A percentile compares a stretch with the other conserved stretches of the same genome.
These are phyloP conservation scores for Acanthamoeba royreba DNA, from an alignment of 208 protist species.

Conservation along the genomic window DNA sequence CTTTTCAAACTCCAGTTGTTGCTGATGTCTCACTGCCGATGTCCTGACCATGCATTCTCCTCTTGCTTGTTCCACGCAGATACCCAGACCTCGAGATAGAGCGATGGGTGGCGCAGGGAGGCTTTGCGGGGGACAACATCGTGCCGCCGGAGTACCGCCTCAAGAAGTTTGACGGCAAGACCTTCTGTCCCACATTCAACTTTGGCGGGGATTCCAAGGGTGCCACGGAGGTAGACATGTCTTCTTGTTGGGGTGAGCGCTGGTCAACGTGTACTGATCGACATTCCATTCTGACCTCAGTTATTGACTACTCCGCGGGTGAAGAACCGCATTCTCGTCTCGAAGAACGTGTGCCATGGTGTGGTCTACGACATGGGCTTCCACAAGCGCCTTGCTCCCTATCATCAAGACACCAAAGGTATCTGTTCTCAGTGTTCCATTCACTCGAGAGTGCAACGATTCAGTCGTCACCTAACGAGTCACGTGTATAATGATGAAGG, in stretches of 20 bases:
- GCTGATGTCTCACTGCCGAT: no score
- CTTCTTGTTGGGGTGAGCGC: background rate
- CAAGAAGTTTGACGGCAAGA: background rate
- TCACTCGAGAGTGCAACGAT: background rate
- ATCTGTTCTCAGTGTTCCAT: no score
- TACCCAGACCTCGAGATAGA: background rate
- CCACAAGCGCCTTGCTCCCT: background rate
- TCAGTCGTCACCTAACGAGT: background rate
- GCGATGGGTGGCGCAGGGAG: background rate
- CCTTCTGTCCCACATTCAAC: background rate
- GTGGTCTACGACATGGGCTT: background rate
- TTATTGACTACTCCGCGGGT: background rate
- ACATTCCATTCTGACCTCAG: background rate
- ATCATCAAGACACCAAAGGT: background rate
- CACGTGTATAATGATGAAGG: background rate
- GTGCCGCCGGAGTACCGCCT: background rate
- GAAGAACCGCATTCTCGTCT: background rate
- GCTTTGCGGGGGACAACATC: slow-evolving; percentile 10
- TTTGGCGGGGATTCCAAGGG: background rate
- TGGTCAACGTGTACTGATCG: no score
- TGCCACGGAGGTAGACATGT: background rate
- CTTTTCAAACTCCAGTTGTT: no score
- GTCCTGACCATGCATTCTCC: no score
- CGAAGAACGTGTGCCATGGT: slow-evolving; percentile 6
- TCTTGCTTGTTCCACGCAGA: no score